These are phyloP conservation scores for Entelexis sorbosivorans DNA, from an alignment of 1,139 yeast genomes.

Conservation along the genomic window DNA sequence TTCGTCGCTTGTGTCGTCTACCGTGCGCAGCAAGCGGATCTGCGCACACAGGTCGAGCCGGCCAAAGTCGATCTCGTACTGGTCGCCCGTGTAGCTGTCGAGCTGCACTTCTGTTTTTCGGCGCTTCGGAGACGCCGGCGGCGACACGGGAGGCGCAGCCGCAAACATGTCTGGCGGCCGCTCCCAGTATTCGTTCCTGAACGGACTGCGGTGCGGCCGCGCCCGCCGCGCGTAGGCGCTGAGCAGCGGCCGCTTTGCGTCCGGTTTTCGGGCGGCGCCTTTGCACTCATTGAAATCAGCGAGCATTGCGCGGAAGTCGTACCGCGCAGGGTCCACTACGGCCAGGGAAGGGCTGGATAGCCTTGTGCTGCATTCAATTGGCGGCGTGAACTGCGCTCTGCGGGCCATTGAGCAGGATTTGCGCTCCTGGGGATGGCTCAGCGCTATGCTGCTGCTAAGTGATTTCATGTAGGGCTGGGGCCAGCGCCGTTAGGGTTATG, in stretches of 20 bases:
- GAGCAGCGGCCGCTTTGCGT: not conserved
- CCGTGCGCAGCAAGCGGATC: slow-evolving; percentile 10
- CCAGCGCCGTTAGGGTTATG: not conserved
- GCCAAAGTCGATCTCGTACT: not conserved
- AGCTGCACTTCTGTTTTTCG: slow-evolving; percentile 1
- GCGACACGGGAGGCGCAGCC: not conserved
- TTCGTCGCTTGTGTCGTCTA: slow-evolving; percentile 5
- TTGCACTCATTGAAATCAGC: slow-evolving; percentile 3
- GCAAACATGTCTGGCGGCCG: not conserved
- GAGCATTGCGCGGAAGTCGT: slow-evolving; percentile 7
- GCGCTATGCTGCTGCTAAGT: not conserved
- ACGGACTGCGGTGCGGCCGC: slow-evolving; percentile 3
- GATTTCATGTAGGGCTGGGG: not conserved
- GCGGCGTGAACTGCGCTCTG: not conserved
- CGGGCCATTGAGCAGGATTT: not conserved
- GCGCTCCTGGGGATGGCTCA: not conserved
- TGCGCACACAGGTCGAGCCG: slow-evolving; percentile 9
- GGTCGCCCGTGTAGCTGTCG: slow-evolving; percentile 1
- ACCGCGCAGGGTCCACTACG: not conserved
- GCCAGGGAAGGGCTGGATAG: not conserved
- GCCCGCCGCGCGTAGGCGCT: not conserved
- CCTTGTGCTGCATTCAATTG: not conserved
- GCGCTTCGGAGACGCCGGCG: slow-evolving; percentile 1
- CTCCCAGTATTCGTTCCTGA: not conserved
- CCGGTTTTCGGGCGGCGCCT: not conserved